A percentile compares a stretch with the other conserved stretches of the same genome.
phyloP scores from a whole-genome alignment of 179 eudicot genomes.

The Beta macrorhiza region DNA sequence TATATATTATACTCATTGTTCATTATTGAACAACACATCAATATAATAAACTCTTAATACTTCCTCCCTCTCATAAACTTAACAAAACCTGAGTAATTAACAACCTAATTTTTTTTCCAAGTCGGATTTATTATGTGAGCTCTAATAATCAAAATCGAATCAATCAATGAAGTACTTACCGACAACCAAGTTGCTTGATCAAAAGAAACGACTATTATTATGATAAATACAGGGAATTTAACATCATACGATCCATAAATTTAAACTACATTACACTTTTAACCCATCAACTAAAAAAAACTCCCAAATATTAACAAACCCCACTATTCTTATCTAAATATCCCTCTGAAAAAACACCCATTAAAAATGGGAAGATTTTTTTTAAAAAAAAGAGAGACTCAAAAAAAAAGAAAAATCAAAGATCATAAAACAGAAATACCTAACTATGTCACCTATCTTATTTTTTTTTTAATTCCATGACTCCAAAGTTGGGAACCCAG shows the following conservation, averaged over 20 bases:
- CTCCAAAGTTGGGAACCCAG: constrained; percentile 72
- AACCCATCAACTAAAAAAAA: background rate
- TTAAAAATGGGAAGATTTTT: background rate
- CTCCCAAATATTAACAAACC: constrained; percentile 23
- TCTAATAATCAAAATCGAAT: too few species aligned
- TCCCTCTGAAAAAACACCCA: background rate
- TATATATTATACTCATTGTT: too few species aligned
- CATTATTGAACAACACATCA: too few species aligned
- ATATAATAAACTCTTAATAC: too few species aligned
- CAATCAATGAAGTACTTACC: too few species aligned
- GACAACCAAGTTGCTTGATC: background rate
- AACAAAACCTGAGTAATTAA: too few species aligned
- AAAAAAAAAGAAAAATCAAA: background rate
- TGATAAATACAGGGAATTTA: background rate
- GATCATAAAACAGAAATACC: constrained; percentile 3
- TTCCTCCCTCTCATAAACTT: too few species aligned
- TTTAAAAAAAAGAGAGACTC: background rate
- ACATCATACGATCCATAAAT: background rate
- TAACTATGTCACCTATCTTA: constrained; percentile 33
- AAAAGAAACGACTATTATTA: background rate
- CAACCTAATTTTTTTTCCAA: too few species aligned
- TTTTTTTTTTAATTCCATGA: constrained; percentile 42
- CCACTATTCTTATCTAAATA: constrained; percentile 7
- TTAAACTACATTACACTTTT: constrained; percentile 17
- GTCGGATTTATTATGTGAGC: too few species aligned